Conservation (phyloP, 371 early-diverging fungal species). For the Saksenaea oblongispora region DNA sequence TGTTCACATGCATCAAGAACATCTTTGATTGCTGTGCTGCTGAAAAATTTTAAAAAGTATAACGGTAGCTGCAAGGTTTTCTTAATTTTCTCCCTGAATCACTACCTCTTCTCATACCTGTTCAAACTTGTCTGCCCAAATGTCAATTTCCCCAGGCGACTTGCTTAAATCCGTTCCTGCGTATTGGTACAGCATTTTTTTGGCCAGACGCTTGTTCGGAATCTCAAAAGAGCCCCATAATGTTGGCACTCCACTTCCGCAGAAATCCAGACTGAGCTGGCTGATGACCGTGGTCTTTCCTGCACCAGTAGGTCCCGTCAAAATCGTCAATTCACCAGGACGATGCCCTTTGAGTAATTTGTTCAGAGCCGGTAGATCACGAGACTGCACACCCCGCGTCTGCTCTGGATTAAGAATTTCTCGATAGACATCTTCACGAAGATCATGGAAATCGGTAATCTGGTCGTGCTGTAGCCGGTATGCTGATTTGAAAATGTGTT, state of each 20-base stretch:
- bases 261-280: conserved; percentile 74
- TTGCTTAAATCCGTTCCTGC: conserved; percentile 58
- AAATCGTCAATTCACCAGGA: conserved; percentile 73
- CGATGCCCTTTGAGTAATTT: conserved; percentile 73
- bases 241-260: conserved; percentile 72
- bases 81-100: background rate
- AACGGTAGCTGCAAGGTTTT: conserved; percentile 56
- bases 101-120: conserved; percentile 37
- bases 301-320: conserved; percentile 76
- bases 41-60: conserved; percentile 78
- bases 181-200: conserved; percentile 74
- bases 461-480: conserved; percentile 62
- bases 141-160: conserved; percentile 50
- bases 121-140: conserved; percentile 64
- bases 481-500: conserved; percentile 37
- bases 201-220: conserved; percentile 67
- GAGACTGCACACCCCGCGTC: conserved; percentile 63
- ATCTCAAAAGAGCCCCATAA: conserved; percentile 87
- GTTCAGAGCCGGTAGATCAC: conserved; percentile 62
- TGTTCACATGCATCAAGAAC: conserved; percentile 74
- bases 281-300: conserved; percentile 83
- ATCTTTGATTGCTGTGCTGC: conserved; percentile 67
- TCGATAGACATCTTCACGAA: conserved; percentile 66
- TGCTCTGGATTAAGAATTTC: conserved; percentile 71
- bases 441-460: conserved; percentile 60